These are phyloP conservation scores for Paragyromitra xinjiangensis DNA, from an alignment of 495 filamentous ascomycete genomes.

Conservation along the genomic window DNA sequence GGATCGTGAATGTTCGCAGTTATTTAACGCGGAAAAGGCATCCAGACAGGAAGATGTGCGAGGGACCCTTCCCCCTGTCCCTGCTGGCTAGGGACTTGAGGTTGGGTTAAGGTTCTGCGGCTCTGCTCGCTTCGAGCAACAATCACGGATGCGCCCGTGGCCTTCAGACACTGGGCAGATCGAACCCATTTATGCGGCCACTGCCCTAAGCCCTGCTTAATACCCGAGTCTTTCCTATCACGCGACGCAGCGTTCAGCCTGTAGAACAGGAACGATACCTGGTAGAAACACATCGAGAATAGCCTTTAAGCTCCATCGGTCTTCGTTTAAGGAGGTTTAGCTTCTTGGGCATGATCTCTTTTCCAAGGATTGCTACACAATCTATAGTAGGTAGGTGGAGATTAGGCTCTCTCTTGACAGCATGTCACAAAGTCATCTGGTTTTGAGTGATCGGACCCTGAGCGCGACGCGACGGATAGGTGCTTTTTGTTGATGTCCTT, in stretches of 20 bases:
- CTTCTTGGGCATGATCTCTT: too few species aligned
- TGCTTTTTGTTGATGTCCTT: too few species aligned
- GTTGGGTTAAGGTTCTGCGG: conserved; percentile 48
- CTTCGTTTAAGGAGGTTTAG: neutral
- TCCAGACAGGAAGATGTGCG: neutral
- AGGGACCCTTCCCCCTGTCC: neutral
- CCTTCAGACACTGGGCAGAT: neutral
- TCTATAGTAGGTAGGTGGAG: too few species aligned
- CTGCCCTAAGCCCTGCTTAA: conserved; percentile 10
- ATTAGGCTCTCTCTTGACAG: too few species aligned
- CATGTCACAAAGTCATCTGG: too few species aligned
- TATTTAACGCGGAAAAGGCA: conserved; percentile 14
- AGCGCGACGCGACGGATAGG: too few species aligned
- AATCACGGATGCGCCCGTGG: conserved; percentile 3
- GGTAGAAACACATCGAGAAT: too few species aligned
- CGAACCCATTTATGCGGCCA: neutral
- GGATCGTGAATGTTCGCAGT: conserved; percentile 1
- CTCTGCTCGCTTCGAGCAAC: conserved; percentile 27
- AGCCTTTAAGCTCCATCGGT: neutral
- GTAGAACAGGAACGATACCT: too few species aligned
- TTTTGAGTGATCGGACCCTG: too few species aligned
- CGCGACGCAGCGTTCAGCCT: neutral
- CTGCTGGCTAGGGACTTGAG: conserved; percentile 17
- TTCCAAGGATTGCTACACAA: too few species aligned
- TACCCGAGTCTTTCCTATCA: neutral